phyloP scores from a whole-genome alignment of 352 stramenopile species.

The Globisporangium radiosum region DNA sequence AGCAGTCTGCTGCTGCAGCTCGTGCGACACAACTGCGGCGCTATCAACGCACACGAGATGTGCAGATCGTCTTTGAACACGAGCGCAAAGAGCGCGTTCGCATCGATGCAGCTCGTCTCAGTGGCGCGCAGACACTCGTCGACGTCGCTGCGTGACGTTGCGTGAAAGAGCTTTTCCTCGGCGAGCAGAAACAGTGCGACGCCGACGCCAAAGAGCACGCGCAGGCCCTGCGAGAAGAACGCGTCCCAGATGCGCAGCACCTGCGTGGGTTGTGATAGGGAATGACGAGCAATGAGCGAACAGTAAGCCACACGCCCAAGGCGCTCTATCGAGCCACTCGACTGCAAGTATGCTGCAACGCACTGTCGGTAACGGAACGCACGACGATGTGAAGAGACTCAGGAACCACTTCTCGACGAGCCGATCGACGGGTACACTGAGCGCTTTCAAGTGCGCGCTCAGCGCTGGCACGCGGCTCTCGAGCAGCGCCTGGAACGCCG shows the following conservation, averaged over 20 bases:
- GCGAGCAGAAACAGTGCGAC: slow-evolving; percentile 59
- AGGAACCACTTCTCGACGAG: slow-evolving; percentile 70
- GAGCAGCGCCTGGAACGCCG: slow-evolving; percentile 44
- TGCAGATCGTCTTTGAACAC: slow-evolving; percentile 78
- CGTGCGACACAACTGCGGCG: background rate
- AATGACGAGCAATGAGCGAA: background rate
- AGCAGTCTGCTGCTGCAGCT: too few relatives aligned
- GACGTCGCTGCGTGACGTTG: slow-evolving; percentile 42
- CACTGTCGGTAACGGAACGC: slow-evolving; percentile 66
- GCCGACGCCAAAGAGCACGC: slow-evolving; percentile 65
- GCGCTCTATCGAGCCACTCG: background rate
- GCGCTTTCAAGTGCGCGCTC: slow-evolving; percentile 34
- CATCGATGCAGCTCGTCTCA: slow-evolving; percentile 62
- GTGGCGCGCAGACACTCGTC: slow-evolving; percentile 42
- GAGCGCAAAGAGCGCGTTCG: slow-evolving; percentile 60
- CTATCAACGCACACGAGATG: slow-evolving; percentile 49
- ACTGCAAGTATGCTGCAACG: background rate
- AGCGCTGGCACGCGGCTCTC: slow-evolving; percentile 51
- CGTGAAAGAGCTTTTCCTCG: slow-evolving; percentile 61
- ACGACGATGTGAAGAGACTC: slow-evolving; percentile 62
- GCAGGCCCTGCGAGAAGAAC: slow-evolving; percentile 66
- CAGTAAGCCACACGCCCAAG: background rate
- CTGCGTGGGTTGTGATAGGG: slow-evolving; percentile 13
- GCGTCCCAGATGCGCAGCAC: slow-evolving; percentile 75
- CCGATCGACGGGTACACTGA: slow-evolving; percentile 49